phyloP scores from a whole-genome alignment of 2,329 filamentous ascomycete species.

The Colletotrichum orchidophilum region DNA sequence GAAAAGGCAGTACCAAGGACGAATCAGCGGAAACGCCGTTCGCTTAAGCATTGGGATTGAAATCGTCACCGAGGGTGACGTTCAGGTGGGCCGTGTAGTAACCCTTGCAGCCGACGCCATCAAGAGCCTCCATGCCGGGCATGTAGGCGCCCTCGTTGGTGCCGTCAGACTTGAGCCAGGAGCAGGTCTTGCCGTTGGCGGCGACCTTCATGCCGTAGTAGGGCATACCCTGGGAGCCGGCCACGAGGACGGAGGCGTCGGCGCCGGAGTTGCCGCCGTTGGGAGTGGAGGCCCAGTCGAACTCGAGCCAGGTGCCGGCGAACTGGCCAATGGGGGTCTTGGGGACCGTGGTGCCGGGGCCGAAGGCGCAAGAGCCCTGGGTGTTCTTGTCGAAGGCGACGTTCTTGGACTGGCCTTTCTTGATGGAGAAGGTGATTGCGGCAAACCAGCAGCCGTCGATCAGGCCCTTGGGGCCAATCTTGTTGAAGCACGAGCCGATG shows the following conservation, averaged over 20 bases:
- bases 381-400: constrained; percentile 57
- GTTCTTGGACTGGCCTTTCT: constrained; percentile 45
- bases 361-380: constrained; percentile 60
- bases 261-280: constrained; percentile 61
- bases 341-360: constrained; percentile 41
- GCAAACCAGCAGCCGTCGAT: constrained; percentile 61
- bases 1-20: background rate
- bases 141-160: constrained; percentile 48
- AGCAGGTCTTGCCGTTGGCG: constrained; percentile 52
- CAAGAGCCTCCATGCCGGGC: constrained; percentile 46
- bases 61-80: constrained; percentile 45
- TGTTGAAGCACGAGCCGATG: constrained; percentile 59
- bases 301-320: constrained; percentile 59
- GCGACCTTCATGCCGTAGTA: constrained; percentile 50
- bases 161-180: constrained; percentile 48
- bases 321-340: constrained; percentile 51
- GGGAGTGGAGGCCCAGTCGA: constrained; percentile 54
- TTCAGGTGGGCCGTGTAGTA: constrained; percentile 40
- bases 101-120: constrained; percentile 54
- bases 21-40: too few relatives aligned
- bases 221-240: constrained; percentile 42
- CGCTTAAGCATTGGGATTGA: constrained; percentile 8
- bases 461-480: constrained; percentile 55
- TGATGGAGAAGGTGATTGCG: constrained; percentile 53
- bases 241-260: constrained; percentile 60